phyloP scores from a whole-genome alignment of 306 rosid species.

The Rubus idaeus region DNA sequence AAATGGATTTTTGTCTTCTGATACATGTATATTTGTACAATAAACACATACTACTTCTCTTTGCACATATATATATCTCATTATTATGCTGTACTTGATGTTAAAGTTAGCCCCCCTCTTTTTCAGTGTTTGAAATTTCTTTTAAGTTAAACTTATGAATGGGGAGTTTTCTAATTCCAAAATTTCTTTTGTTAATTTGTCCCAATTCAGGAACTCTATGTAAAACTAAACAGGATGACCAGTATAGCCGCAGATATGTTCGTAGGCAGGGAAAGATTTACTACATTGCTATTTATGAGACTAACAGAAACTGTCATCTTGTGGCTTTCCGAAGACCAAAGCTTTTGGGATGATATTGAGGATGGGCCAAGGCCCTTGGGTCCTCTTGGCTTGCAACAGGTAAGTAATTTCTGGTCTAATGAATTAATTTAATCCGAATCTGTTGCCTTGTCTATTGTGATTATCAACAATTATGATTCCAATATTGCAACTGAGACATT shows the following conservation, averaged over 20 bases:
- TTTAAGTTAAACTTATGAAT: background rate
- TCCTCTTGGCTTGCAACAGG: slow-evolving; percentile 95
- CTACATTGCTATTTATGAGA: slow-evolving; percentile 88
- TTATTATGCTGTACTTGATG: background rate
- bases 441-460: background rate
- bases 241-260: slow-evolving; percentile 92
- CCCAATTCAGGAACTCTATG: slow-evolving; percentile 77
- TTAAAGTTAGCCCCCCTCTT: background rate
- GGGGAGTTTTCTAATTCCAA: slow-evolving; percentile 14
- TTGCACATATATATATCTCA: background rate
- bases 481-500: background rate
- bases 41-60: background rate
- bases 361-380: slow-evolving; percentile 93
- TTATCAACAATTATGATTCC: background rate
- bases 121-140: background rate
- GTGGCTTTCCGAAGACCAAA: slow-evolving; percentile 97
- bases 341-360: slow-evolving; percentile 99
- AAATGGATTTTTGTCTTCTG: background rate
- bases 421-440: background rate
- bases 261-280: slow-evolving; percentile 94
- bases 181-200: slow-evolving; percentile 26
- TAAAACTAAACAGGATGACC: slow-evolving; percentile 85
- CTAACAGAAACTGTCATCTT: slow-evolving; percentile 94
- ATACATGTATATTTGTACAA: background rate
- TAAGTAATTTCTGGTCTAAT: slow-evolving; percentile 20